These are phyloP conservation scores for Perkinsus chesapeaki DNA, from an alignment of 169 alveolate genomes.

Conservation along the genomic window DNA sequence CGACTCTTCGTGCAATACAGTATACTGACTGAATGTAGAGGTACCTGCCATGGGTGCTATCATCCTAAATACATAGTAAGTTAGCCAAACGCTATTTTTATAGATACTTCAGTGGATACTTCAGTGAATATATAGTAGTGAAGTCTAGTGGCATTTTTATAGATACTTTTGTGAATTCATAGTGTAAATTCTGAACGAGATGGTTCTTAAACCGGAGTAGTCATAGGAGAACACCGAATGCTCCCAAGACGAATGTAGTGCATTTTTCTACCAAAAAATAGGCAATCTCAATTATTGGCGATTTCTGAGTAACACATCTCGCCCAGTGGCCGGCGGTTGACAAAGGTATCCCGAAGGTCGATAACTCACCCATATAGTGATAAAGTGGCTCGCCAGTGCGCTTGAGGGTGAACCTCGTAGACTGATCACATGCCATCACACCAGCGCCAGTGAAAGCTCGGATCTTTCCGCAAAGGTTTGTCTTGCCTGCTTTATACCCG, in stretches of 20 bases:
- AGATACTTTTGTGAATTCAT: too few species aligned
- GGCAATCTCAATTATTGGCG: too few species aligned
- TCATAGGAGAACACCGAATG: too few species aligned
- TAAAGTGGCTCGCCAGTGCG: slow-evolving; percentile 55
- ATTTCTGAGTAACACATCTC: too few species aligned
- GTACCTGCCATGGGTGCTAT: neutral
- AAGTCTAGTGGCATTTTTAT: too few species aligned
- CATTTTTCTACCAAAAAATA: too few species aligned
- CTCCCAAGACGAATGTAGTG: too few species aligned
- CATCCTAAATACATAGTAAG: neutral
- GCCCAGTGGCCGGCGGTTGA: too few species aligned
- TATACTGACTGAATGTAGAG: slow-evolving; percentile 60
- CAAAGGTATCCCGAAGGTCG: too few species aligned
- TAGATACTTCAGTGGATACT: neutral
- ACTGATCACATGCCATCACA: slow-evolving; percentile 66
- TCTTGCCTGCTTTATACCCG: slow-evolving; percentile 22
- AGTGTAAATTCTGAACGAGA: too few species aligned
- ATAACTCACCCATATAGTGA: slow-evolving; percentile 72
- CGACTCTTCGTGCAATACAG: slow-evolving; percentile 72
- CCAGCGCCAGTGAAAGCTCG: slow-evolving; percentile 64
- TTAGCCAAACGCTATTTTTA: neutral
- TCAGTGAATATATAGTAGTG: neutral
- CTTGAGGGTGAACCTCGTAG: slow-evolving; percentile 56
- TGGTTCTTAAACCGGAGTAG: too few species aligned
- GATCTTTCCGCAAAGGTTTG: slow-evolving; percentile 58